Conservation (phyloP, 805 yeast species). For the Sungouiella thailandica region DNA sequence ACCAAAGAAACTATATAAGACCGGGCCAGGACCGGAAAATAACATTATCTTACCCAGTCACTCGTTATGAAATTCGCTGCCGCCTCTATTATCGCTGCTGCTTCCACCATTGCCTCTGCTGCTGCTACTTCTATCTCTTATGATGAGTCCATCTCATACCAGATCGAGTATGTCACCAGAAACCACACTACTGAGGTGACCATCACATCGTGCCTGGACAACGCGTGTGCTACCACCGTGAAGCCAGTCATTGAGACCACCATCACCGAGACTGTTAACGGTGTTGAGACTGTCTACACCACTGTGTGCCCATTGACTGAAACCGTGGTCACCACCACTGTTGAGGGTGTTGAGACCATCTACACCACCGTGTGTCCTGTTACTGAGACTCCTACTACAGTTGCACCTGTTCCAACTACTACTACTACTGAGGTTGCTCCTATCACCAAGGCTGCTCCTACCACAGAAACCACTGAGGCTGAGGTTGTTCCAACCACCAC, state of each 20-base stretch:
- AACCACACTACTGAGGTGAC: constrained; percentile 18
- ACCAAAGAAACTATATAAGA: no score
- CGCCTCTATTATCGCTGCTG: no score
- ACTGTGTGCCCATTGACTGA: constrained; percentile 26
- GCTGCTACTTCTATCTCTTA: constrained; percentile 19
- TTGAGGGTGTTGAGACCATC: constrained; percentile 27
- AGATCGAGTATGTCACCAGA: constrained; percentile 17
- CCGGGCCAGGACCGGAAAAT: no score
- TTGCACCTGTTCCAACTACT: no score
- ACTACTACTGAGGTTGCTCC: constrained; percentile 3
- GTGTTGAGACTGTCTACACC: constrained; percentile 31
- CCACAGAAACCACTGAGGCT: constrained; percentile 9
- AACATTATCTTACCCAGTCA: no score
- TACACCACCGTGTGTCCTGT: constrained; percentile 36
- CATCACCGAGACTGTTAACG: constrained; percentile 30
- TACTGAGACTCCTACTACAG: constrained; percentile 16
- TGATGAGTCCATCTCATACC: constrained; percentile 11
- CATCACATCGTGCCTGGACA: not conserved
- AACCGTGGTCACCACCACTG: constrained; percentile 25
- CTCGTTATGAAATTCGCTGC: constrained; percentile 22
- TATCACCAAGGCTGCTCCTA: constrained; percentile 7
- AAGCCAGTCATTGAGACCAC: not conserved
- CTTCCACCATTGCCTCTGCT: constrained; percentile 18
- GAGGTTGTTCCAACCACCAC: constrained; percentile 9
- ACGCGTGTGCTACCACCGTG: not conserved